These are phyloP conservation scores for Naumovozyma dairenensis DNA, from an alignment of 805 yeast species.

Conservation along the genomic window DNA sequence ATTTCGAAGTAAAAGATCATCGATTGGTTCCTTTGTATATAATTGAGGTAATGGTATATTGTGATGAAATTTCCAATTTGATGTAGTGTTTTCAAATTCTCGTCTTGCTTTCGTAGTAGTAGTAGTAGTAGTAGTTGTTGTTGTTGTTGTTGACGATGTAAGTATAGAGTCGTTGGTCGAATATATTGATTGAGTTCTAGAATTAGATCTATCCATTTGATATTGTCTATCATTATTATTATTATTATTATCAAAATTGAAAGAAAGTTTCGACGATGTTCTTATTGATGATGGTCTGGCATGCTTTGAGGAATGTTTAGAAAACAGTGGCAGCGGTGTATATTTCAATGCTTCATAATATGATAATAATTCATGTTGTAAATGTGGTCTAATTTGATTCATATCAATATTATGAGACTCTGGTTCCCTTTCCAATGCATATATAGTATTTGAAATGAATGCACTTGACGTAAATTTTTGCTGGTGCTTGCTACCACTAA, in stretches of 20 bases:
- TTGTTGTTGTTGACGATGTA: not conserved
- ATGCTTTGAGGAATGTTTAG: too few relatives aligned
- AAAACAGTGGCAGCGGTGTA: conserved; percentile 18
- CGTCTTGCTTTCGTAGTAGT: conserved; percentile 6
- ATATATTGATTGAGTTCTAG: conserved; percentile 2
- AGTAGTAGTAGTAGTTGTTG: conserved; percentile 4
- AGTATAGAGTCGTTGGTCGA: not conserved
- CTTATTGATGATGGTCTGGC: too few relatives aligned
- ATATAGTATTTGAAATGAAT: conserved; percentile 42
- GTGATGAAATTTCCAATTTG: conserved; percentile 22
- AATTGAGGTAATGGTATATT: conserved; percentile 16
- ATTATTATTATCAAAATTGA: too few relatives aligned
- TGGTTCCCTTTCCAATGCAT: conserved; percentile 32
- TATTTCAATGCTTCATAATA: conserved; percentile 18
- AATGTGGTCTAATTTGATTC: conserved; percentile 5
- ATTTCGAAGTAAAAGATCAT: conserved; percentile 6
- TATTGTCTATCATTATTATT: too few relatives aligned
- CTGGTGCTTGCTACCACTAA: too few relatives aligned
- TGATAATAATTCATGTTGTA: conserved; percentile 12
- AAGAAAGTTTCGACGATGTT: too few relatives aligned
- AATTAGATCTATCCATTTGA: not conserved
- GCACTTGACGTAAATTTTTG: conserved; percentile 33
- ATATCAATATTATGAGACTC: conserved; percentile 2
- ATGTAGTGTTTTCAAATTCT: conserved; percentile 7
- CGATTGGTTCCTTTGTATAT: conserved; percentile 20